Percentiles rank a stretch among this genome's conserved stretches.
These are phyloP conservation scores for Arachis hypogaea DNA, from an alignment of 306 rosid genomes.

Conservation along the genomic window DNA sequence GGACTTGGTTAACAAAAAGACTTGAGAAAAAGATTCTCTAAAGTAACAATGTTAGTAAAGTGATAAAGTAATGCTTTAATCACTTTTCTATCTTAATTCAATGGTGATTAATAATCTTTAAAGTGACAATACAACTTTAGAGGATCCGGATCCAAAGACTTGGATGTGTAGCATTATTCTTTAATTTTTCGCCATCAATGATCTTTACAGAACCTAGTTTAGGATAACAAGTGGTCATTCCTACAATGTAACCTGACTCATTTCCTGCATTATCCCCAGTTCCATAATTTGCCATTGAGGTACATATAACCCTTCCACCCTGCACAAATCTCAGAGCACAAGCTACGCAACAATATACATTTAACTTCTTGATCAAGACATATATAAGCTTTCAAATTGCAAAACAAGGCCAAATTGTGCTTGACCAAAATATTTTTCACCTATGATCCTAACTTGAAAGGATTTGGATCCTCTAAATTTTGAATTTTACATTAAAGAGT, in stretches of 20 bases:
- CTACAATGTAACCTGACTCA: constrained; percentile 70
- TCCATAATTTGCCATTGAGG: constrained; percentile 77
- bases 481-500: too few species aligned
- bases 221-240: constrained; percentile 87
- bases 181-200: constrained; percentile 56
- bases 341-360: not conserved
- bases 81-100: too few species aligned
- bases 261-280: constrained; percentile 69
- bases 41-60: too few species aligned
- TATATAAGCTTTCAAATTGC: not conserved
- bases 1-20: too few species aligned
- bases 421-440: not conserved
- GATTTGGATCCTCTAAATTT: too few species aligned
- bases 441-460: not conserved
- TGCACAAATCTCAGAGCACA: constrained; percentile 21
- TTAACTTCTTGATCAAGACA: not conserved
- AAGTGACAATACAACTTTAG: too few species aligned
- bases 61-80: too few species aligned
- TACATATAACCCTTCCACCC: constrained; percentile 76
- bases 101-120: too few species aligned
- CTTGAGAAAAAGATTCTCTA: too few species aligned
- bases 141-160: too few species aligned
- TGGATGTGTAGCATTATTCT: too few species aligned
- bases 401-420: too few species aligned
- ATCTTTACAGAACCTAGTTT: constrained; percentile 64